Conservation (phyloP, 1,284 basidiomycete species). For the Earliella scabrosa region DNA sequence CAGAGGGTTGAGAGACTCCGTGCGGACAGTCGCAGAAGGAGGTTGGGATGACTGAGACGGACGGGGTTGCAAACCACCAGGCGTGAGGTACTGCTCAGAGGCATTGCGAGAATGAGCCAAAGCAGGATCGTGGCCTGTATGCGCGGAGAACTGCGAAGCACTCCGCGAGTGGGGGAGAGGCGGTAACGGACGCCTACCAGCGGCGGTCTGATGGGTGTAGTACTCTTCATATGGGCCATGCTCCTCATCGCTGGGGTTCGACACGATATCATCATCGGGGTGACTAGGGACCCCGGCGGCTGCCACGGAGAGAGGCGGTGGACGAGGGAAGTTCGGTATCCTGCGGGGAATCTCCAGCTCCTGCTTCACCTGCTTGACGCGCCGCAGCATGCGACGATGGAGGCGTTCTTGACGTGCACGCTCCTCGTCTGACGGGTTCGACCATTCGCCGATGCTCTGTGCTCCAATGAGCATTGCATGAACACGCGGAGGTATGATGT, state of each 20-base stretch:
- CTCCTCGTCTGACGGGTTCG: constrained; percentile 88
- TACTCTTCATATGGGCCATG: constrained; percentile 44
- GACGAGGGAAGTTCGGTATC: constrained; percentile 77
- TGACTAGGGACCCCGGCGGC: constrained; percentile 6
- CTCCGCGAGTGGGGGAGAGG: constrained; percentile 67
- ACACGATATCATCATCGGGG: constrained; percentile 70
- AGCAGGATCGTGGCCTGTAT: constrained; percentile 63
- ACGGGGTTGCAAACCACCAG: constrained; percentile 27
- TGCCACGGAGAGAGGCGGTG: constrained; percentile 47
- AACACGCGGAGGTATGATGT: too few relatives aligned
- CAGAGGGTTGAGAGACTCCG: constrained; percentile 66
- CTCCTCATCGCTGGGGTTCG: constrained; percentile 82
- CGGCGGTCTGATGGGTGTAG: constrained; percentile 26
- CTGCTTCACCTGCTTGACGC: constrained; percentile 40
- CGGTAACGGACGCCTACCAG: constrained; percentile 52
- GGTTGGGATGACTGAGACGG: constrained; percentile 19
- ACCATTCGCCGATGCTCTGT: constrained; percentile 87
- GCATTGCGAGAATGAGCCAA: constrained; percentile 63
- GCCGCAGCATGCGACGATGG: constrained; percentile 61
- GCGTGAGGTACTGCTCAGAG: constrained; percentile 42
- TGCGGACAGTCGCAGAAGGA: constrained; percentile 24
- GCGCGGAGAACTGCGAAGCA: constrained; percentile 53
- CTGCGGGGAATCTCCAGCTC: constrained; percentile 62
- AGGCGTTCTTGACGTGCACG: constrained; percentile 68
- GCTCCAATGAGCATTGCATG: too few relatives aligned